Evolutionary conservation across 106 monocot species (phyloP).

Genomic region (Triglochin maritima): DNA sequence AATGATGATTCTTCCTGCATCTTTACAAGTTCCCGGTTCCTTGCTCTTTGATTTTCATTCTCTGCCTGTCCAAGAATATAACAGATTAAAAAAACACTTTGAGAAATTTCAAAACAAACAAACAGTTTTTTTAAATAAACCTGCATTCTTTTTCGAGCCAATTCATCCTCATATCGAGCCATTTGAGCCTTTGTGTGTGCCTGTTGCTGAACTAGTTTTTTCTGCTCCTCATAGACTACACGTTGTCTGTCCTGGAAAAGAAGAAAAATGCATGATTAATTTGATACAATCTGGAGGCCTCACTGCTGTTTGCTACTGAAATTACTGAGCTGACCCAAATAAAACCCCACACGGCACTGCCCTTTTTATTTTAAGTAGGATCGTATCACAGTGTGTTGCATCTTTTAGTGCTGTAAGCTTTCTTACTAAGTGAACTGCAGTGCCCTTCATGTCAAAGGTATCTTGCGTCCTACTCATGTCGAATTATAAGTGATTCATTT

Average conservation of each 20-base stretch:
- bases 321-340: background rate
- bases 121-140: conserved; percentile 12
- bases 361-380: background rate
- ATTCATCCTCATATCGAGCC: conserved; percentile 88
- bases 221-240: conserved; percentile 81
- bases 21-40: conserved; percentile 94
- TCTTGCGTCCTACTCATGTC: no score
- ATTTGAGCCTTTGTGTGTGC: conserved; percentile 93
- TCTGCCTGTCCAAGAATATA: conserved; percentile 37
- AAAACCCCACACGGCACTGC: background rate
- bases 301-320: background rate
- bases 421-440: background rate
- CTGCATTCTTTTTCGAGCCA: conserved; percentile 93
- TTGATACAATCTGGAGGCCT: background rate
- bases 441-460: background rate
- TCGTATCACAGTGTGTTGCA: background rate
- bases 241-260: conserved; percentile 74
- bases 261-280: background rate
- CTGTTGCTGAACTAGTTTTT: conserved; percentile 76
- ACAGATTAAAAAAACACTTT: background rate
- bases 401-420: background rate
- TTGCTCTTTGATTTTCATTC: conserved; percentile 79
- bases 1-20: conserved; percentile 96
- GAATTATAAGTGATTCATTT: no score
- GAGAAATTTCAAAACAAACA: background rate